Evolutionary conservation across 768 basidiomycete genomes (phyloP), one percentile per base, ranked within the genome.

Genomic region (Kwoniella newhampshirensis): DNA sequence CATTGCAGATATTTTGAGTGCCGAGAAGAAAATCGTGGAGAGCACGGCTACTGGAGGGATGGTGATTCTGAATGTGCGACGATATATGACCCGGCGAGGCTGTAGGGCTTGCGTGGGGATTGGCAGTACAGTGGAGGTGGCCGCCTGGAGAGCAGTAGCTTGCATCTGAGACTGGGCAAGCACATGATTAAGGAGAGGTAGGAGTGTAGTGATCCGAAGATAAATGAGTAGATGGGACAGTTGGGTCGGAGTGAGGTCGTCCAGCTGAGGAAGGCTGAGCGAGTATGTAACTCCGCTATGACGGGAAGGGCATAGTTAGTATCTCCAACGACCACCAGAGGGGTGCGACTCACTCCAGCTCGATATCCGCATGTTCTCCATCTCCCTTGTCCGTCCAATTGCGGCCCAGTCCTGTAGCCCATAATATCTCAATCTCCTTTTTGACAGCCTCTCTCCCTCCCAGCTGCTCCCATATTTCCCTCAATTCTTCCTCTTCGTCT

Each of bases 311-410:
- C 26, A 44, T 32, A 54, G 7, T 13, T 32, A 6, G 6, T 32
- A 6, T 32, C 26, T 18, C 12, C 18, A 32, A 51, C 13, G 25
- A 20, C 36, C n/a, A 26, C 25, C 26, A 40, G 26, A 45, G 4
- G 0, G 43, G n/a, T 25, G 26, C 21, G 4, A 58, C 71, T 68
- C 52, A 73, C 71, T 73, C 71, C 1, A 70, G 45, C 37, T 73
- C 66, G 11, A 73, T 63, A 2, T 54, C 39, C 2, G 63, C 67
- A 2, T 27, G 46, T 49, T 72, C 65, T 12, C 62, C 67, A 8
- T 60, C 42, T 1, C 23, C 28, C 8, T 35, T 46, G 1, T 60
- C 54, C 23, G 20, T 40, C 65, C 61, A 65, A 6, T 17, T 35
- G 13, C 60, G 46, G 3, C 70, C 70, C 3, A 59, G 43, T n/a